Evolutionary conservation across 805 yeast genomes (phyloP).

Genomic region (Cyberlindnera subsufficiens): DNA sequence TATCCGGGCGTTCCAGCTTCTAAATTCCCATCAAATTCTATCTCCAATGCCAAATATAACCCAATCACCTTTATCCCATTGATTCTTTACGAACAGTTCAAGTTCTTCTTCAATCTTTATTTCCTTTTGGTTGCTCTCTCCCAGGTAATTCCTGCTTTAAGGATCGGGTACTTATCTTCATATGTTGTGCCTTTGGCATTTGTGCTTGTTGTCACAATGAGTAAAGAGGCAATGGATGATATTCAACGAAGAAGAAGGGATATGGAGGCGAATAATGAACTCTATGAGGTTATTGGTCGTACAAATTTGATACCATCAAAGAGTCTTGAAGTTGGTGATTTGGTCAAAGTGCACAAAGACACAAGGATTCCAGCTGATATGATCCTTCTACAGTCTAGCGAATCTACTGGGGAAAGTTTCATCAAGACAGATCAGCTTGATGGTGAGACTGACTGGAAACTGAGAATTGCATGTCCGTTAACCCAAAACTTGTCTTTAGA

Average conservation of each 20-base stretch:
- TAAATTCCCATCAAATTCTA: conserved; percentile 60
- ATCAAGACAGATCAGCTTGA: conserved; percentile 96
- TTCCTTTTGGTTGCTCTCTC: conserved; percentile 91
- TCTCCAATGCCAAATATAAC: conserved; percentile 92
- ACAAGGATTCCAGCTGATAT: conserved; percentile 92
- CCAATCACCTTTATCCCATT: conserved; percentile 84
- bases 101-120: conserved; percentile 90
- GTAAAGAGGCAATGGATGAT: conserved; percentile 94
- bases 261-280: conserved; percentile 78
- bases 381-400: conserved; percentile 78
- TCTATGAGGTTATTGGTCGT: conserved; percentile 61
- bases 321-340: conserved; percentile 78
- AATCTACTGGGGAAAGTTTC: conserved; percentile 78
- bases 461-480: conserved; percentile 67
- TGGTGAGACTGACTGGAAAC: conserved; percentile 99
- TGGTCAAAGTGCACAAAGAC: conserved; percentile 73
- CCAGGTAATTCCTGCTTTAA: conserved; percentile 80
- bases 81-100: conserved; percentile 90
- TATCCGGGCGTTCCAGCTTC: conserved; percentile 36
- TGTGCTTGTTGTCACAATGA: conserved; percentile 88
- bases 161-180: conserved; percentile 91
- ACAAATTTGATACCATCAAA: conserved; percentile 43
- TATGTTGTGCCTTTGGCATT: conserved; percentile 93
- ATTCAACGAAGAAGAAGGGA: conserved; percentile 87
- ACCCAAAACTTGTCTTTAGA: conserved; percentile 59